phyloP scores from a whole-genome alignment of 768 basidiomycete species.

The Amanita subjunquillea region DNA sequence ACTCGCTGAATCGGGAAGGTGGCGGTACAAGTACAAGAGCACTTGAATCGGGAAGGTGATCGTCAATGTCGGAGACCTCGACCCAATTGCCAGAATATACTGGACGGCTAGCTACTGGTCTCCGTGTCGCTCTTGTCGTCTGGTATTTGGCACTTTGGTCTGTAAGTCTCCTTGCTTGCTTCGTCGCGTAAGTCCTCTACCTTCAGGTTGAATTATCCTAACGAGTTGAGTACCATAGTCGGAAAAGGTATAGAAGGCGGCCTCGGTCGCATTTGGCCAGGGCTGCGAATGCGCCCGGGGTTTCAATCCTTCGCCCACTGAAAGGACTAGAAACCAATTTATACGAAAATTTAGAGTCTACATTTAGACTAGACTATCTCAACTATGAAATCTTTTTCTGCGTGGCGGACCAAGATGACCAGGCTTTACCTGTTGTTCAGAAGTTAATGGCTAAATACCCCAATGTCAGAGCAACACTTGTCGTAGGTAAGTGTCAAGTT shows the following conservation, averaged over 20 bases:
- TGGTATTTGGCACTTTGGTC: constrained; percentile 63
- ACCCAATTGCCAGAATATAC: background rate
- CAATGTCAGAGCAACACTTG: constrained; percentile 54
- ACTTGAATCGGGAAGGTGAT: too few species aligned
- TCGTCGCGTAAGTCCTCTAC: constrained; percentile 48
- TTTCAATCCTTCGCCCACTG: constrained; percentile 88
- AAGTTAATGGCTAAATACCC: constrained; percentile 77
- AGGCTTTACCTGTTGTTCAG: constrained; percentile 74
- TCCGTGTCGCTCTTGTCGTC: constrained; percentile 25
- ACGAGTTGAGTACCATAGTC: constrained; percentile 29
- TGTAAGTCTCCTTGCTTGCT: constrained; percentile 57
- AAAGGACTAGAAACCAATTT: constrained; percentile 94
- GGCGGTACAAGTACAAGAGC: too few species aligned
- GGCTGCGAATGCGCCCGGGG: constrained; percentile 56
- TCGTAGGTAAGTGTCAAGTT: constrained; percentile 50
- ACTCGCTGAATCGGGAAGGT: too few species aligned
- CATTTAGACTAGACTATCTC: constrained; percentile 85
- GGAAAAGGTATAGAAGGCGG: constrained; percentile 61
- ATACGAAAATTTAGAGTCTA: constrained; percentile 92
- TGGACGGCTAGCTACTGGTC: background rate
- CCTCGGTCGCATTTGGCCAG: constrained; percentile 51
- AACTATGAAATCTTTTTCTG: constrained; percentile 88
- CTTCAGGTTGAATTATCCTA: background rate
- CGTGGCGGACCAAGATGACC: constrained; percentile 79
- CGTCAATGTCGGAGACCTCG: background rate